Percentiles rank a stretch among this genome's conserved stretches.
These are phyloP conservation scores for Colletotrichum lini DNA, from an alignment of 2,329 filamentous ascomycete genomes.

Conservation along the genomic window DNA sequence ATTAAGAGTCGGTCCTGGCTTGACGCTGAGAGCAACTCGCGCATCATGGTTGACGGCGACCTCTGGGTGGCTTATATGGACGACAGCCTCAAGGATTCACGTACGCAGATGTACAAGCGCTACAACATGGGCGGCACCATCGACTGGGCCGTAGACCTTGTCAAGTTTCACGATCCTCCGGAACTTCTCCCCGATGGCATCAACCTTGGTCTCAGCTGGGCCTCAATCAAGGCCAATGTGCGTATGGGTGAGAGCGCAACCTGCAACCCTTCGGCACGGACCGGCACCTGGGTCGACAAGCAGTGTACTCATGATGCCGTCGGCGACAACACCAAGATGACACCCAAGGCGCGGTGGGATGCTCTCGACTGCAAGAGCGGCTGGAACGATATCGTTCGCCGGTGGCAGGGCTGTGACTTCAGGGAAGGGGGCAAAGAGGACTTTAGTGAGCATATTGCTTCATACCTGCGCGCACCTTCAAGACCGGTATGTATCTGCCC, in stretches of 20 bases:
- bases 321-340: not conserved
- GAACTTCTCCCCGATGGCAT: not conserved
- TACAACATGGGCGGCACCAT: slow-evolving; percentile 50
- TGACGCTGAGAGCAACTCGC: slow-evolving; percentile 19
- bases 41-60: slow-evolving; percentile 29
- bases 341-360: not conserved
- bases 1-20: slow-evolving; percentile 3
- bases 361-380: slow-evolving; percentile 2
- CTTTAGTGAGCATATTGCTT: no score
- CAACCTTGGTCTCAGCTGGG: not conserved
- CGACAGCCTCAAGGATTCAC: slow-evolving; percentile 45
- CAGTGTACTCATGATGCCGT: not conserved
- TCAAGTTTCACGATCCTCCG: slow-evolving; percentile 14
- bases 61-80: slow-evolving; percentile 51
- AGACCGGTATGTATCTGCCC: no score
- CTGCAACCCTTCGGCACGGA: not conserved
- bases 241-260: not conserved
- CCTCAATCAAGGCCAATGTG: not conserved
- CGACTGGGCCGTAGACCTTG: slow-evolving; percentile 51
- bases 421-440: no score
- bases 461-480: no score
- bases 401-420: not conserved
- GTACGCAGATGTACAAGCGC: slow-evolving; percentile 43
- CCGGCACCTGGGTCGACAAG: slow-evolving; percentile 10
- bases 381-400: not conserved